Evolutionary conservation across 169 alveolate genomes (phyloP).

Genomic region (Cryptosporidium sp.): DNA sequence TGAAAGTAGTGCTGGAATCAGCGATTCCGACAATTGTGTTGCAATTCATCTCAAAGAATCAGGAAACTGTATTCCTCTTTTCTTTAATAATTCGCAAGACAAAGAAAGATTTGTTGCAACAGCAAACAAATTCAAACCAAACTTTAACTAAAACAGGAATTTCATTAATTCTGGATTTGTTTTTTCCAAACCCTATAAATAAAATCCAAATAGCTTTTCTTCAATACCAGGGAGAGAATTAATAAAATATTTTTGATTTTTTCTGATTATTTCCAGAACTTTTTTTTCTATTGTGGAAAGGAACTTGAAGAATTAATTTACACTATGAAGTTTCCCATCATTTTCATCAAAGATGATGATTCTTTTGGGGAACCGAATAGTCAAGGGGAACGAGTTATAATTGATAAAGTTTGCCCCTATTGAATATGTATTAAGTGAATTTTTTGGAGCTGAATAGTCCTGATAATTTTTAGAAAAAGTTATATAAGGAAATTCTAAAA

Average conservation of each 20-base stretch:
- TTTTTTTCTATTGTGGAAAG: background rate
- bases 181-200: background rate
- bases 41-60: slow-evolving; percentile 88
- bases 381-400: background rate
- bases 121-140: slow-evolving; percentile 51
- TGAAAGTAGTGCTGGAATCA: slow-evolving; percentile 84
- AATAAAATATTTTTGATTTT: background rate
- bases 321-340: background rate
- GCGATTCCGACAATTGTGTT: slow-evolving; percentile 84
- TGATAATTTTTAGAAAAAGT: background rate
- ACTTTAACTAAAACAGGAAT: slow-evolving; percentile 2
- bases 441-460: background rate
- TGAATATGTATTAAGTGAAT: background rate
- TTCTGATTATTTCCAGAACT: background rate
- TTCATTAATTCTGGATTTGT: background rate
- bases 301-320: background rate
- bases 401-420: background rate
- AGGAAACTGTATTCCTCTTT: slow-evolving; percentile 89
- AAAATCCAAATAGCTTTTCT: background rate
- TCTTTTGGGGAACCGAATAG: background rate
- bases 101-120: slow-evolving; percentile 82
- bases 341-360: slow-evolving; percentile 3
- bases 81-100: slow-evolving; percentile 84
- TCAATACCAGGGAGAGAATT: background rate
- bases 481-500: background rate